Evolutionary conservation across 192 early-diverging fungal genomes (phyloP), one percentile per base, ranked within the genome.

Genomic region (Podila clonocystis): DNA sequence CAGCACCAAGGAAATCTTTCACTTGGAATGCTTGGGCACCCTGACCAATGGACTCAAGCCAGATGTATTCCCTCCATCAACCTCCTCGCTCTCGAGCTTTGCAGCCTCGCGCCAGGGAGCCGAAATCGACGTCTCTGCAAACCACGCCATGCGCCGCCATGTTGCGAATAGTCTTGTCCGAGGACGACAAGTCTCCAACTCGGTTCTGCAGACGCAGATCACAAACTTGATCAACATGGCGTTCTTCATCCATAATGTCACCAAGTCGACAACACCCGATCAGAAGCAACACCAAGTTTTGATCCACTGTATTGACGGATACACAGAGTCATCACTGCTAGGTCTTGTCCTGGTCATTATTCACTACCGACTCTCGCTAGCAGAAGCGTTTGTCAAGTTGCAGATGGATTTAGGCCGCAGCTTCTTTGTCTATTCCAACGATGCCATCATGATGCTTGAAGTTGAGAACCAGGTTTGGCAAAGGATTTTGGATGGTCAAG

Each of bases 291-390:
- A 74, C 20, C 83, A 74, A 20, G 78, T 89, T 28, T 65, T 90
- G 24, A 87, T 90, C 62, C 85, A 90, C 67, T 90, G 87, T 49
- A 68, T 84, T 9, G 89, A 90, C 41, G 89, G 87, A 19, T 90
- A 90, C 48, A 88, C 89, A 1, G 89, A 90, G 63, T 84, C 84
- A 2, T 86, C 86, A 41, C 33, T 89, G 26, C 50, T 90, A 7
- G 79, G 79, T 0, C 65, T 90, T 11, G 69, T 75, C 20, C 82
- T 85, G 57, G 45, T 90, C 20, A 90, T 90, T 87, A 85, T 84
- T 41, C 71, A 84, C 1, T 72, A 84, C 55, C 68, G 72, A 61
- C 38, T 87, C 58, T 64, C 68, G 29, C 73, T 90, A 50, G 86
- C 87, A 0, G 80, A 85, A 62, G 87, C 89, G 8, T 90, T 85